Evolutionary conservation across 2,329 filamentous ascomycete species (phyloP).

Genomic region (Aspergillus sp.): DNA sequence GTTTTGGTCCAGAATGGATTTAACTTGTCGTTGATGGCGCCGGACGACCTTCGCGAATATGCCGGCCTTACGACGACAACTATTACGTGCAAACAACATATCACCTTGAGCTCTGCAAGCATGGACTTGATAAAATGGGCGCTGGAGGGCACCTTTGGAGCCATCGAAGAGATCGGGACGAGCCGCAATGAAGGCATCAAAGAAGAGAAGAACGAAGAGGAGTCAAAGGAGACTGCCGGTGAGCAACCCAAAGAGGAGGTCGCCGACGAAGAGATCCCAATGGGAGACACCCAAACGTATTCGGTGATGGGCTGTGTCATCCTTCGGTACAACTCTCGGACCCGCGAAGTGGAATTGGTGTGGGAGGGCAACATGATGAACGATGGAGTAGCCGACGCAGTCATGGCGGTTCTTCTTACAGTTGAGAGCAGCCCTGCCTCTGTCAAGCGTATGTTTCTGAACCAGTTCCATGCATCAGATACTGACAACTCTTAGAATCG

Average conservation of each 20-base stretch:
- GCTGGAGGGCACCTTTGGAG: conserved; percentile 86
- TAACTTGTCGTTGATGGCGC: conserved; percentile 92
- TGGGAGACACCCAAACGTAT: conserved; percentile 36
- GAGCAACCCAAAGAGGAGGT: conserved; percentile 25
- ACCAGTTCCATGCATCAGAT: background rate
- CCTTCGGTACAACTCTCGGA: conserved; percentile 61
- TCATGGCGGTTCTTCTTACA: conserved; percentile 83
- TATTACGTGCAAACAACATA: conserved; percentile 82
- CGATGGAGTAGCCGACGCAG: conserved; percentile 93
- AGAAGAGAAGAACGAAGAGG: conserved; percentile 16
- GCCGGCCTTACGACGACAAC: conserved; percentile 94
- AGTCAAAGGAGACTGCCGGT: conserved; percentile 31
- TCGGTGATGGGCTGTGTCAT: conserved; percentile 83
- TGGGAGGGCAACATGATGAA: conserved; percentile 99
- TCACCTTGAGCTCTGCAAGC: conserved; percentile 78
- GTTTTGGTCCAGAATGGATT: conserved; percentile 97
- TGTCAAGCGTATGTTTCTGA: conserved; percentile 62
- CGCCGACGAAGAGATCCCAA: conserved; percentile 38
- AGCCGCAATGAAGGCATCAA: conserved; percentile 10
- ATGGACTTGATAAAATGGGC: conserved; percentile 90
- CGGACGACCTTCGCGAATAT: conserved; percentile 90
- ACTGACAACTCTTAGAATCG: conserved; percentile 36
- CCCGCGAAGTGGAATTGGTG: conserved; percentile 77
- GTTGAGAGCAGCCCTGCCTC: conserved; percentile 92
- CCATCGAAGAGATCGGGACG: conserved; percentile 52